Base-by-base conservation (phyloP, 371 early-diverging fungal species). In the Blastocladiella emersonii region DNA sequence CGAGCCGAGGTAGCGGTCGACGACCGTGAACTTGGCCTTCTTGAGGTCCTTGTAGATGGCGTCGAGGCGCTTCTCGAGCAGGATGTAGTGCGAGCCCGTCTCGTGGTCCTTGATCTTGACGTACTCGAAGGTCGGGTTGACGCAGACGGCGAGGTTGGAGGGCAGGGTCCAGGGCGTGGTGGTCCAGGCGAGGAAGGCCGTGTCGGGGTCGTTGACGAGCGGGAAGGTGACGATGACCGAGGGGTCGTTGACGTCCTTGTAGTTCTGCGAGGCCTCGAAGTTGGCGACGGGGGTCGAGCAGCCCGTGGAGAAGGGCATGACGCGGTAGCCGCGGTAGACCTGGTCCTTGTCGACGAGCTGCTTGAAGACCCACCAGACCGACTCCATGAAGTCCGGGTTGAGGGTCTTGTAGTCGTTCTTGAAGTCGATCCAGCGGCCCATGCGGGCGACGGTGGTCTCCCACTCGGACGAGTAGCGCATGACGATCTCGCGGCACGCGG, bases 161-260 rank as follows among this genome's bases (percentile, higher is more conserved):
- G 99, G 99, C 62, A 99, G 76, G 23, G 99, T 99, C 99, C 99
- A 99, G 43, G 99, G 99, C 7, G 99, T 99, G 55, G 99, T 99
- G 32, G 99, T 99, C 99, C 99, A 99, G 3, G 97, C 97, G 39
- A 99, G 79, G 63, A 99, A 72, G 43, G 83, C 74, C 27, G 89
- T 87, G 1, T 80, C 68, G 25, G 91, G 87, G 57, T 95, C 96
- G 39, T 76, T 76, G 56, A 85, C 69, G 59, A 92, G 81, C 61
- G 98, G 97, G 84, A 99, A 97, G n/a, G 93, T 83, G 39, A 99
- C 85, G 45, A 95, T 90, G 56, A 95, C 92, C 72, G 35, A 45
- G 45, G 98, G 98, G 75, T 99, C 99, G 61, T 81, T 88, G 57
- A 96, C 96, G 70, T 98, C 98, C 80, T 98, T 98, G 82, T 98